Percentiles rank a stretch among this genome's conserved stretches.
Evolutionary conservation across 352 stramenopile species (phyloP).

Genomic region (Phytophthora niederhauseri): DNA sequence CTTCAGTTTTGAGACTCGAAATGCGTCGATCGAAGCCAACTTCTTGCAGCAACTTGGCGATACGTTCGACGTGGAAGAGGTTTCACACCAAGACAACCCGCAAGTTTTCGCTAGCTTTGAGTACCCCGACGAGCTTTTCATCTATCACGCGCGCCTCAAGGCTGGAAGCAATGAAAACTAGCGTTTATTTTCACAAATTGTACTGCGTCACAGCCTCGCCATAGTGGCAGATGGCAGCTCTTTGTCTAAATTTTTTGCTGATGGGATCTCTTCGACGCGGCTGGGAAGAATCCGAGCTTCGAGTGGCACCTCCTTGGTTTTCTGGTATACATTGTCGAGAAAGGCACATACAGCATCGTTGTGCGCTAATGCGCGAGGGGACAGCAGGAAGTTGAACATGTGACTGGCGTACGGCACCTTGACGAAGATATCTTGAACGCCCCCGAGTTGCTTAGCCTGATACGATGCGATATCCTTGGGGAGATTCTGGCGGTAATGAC

Average conservation of each 20-base stretch:
- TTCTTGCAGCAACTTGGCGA: conserved; percentile 42
- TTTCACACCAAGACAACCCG: conserved; percentile 24
- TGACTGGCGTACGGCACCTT: conserved; percentile 57
- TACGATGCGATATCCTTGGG: conserved; percentile 22
- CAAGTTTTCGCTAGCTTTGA: conserved; percentile 40
- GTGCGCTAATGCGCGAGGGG: conserved; percentile 57
- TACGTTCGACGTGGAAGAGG: conserved; percentile 35
- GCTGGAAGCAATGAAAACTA: conserved; percentile 13
- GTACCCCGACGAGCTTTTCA: conserved; percentile 51
- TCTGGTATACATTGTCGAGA: conserved; percentile 57
- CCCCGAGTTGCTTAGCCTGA: conserved; percentile 32
- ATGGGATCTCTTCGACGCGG: conserved; percentile 3
- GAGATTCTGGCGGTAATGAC: conserved; percentile 41
- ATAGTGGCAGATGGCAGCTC: conserved; percentile 9
- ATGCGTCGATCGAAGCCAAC: conserved; percentile 40
- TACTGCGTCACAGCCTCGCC: conserved; percentile 35
- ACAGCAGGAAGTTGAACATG: conserved; percentile 70
- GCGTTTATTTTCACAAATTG: conserved; percentile 18
- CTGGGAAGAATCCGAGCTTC: conserved; percentile 30
- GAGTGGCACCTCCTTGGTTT: conserved; percentile 44
- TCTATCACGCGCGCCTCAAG: conserved; percentile 44
- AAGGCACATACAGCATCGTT: conserved; percentile 61
- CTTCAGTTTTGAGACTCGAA: conserved; percentile 56
- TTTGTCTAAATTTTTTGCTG: neutral
- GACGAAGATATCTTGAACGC: conserved; percentile 62